Evolutionary conservation across 1,139 yeast species (phyloP), one percentile per base, ranked within the genome.

Genomic region (Yamadazyma blattariae): DNA sequence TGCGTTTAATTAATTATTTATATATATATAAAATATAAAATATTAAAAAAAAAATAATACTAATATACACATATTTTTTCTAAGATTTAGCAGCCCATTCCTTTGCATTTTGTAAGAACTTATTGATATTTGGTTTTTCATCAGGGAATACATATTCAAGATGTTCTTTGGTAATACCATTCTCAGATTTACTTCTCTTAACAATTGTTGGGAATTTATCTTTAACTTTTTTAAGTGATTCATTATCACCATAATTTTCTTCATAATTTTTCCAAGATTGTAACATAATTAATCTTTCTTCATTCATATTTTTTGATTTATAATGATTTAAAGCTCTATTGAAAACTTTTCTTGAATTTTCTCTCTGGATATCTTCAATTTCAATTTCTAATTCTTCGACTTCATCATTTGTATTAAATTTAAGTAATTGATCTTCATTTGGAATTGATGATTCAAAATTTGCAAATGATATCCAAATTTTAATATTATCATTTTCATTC

Each of bases 221-320:
- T 5, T 54, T 56, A 7, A 82, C 71, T 7, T 39, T 48, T 2
- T 52, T 52, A 13, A 59, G 46, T 0, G 74, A 47, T 4, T 60
- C 66, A 0, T 47, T 56, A 15, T 64, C 58, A 0, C 97, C 97
- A 52, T 87, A 78, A 2, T 58, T 60, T 25, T 59, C 50, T 50
- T 89, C 96, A 57, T 84, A 89, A 36, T 71, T 70, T 32, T 65
- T 64, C 72, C 84, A 78, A 0, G 89, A 79, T 39, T 84, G 82
- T 21, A 82, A 61, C 5, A 89, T 55, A 1, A 67, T 56, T 2
- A 74, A 63, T 31, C 94, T 68, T 23, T 71, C 71, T 25, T 71
- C 71, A 14, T 61, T 61, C 20, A 61, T 54, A 13, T 53, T 51
- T 3, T 47, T 39, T 3, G 53, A 50, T 46, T 72, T 74, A 52